These are phyloP conservation scores for Malus hybrid DNA, from an alignment of 331 rosid species.

Conservation along the genomic window DNA sequence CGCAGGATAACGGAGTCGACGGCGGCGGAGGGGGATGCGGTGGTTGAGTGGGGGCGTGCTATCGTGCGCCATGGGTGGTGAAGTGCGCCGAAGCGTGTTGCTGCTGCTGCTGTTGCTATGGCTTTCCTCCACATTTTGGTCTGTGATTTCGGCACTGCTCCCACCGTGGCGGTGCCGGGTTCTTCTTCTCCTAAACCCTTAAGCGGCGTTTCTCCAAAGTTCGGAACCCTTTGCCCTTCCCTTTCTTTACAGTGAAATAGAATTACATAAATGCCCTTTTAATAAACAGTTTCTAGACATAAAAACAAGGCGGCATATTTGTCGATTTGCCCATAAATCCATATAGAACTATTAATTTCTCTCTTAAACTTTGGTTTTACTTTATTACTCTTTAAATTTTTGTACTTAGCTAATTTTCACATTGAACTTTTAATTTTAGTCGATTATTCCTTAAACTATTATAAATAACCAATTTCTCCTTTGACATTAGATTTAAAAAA, in stretches of 20 bases:
- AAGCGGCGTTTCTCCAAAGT: background rate
- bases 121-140: slow-evolving; percentile 51
- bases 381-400: too few relatives aligned
- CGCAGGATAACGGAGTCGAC: slow-evolving; percentile 72
- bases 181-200: background rate
- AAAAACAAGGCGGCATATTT: too few relatives aligned
- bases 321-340: too few relatives aligned
- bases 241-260: too few relatives aligned
- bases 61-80: slow-evolving; percentile 13
- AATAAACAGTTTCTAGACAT: too few relatives aligned
- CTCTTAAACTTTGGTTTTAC: too few relatives aligned
- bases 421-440: too few relatives aligned
- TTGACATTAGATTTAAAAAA: too few relatives aligned
- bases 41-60: slow-evolving; percentile 27
- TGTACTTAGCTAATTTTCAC: accelerated
- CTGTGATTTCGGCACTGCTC: background rate
- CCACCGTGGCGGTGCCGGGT: background rate
- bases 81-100: slow-evolving; percentile 10
- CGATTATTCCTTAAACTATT: accelerated
- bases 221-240: background rate
- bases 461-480: accelerated
- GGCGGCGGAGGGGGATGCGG: slow-evolving; percentile 33
- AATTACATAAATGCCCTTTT: too few relatives aligned
- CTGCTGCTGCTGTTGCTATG: background rate
- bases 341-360: too few relatives aligned